Base-by-base conservation (phyloP, 2,329 filamentous ascomycete species). In the Fonsecaea erecta region DNA sequence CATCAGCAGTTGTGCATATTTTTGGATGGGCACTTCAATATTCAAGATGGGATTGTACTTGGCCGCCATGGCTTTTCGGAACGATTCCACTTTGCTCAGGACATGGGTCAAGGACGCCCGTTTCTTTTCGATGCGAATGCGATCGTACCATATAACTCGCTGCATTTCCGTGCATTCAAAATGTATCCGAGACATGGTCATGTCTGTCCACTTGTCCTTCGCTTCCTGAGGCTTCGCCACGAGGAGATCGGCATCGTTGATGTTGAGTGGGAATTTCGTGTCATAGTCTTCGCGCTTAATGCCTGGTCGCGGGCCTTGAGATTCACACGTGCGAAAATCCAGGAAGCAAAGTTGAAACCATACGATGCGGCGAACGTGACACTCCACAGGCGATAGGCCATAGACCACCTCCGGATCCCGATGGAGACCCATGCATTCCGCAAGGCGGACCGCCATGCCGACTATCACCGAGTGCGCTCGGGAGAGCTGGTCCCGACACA, bases 321-420 rank as follows among this genome's bases (percentile, higher is more conserved):
- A 86, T 76, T 93, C 90, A 72, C 87, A 90, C 0, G 90, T 92
- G 43, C 89, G 83, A 63, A 92, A 84, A 73, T 93, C 90, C 8
- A 93, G 81, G 74, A 91, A 91, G 75, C 89, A 92, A 21, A 93
- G 81, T 71, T 93, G 90, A 73, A 92, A 88, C 90, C 90, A 93
- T 35, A 92, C 82, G 43, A 92, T 78, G 3, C 90, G 85, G 12
- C 90, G 85, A 2, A 92, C 82, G 60, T 93, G 89, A 0, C 86
- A 88, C 71, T 93, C 90, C 2, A 92, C 78, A 0, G 90, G 84
- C 2, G 83, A 85, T 63, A 90, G 82, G 1, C 85, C 86, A 71
- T 90, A 92, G 12, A 65, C 56, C 9, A 84, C 82, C 51, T 86
- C 84, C 16, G 88, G 88, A 69, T 93, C 90, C 8, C 88, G 84